Percentiles rank a stretch among this genome's conserved stretches.
These are phyloP conservation scores for Coemansia sp. DNA, from an alignment of 192 early-diverging fungal species.

Conservation along the genomic window DNA sequence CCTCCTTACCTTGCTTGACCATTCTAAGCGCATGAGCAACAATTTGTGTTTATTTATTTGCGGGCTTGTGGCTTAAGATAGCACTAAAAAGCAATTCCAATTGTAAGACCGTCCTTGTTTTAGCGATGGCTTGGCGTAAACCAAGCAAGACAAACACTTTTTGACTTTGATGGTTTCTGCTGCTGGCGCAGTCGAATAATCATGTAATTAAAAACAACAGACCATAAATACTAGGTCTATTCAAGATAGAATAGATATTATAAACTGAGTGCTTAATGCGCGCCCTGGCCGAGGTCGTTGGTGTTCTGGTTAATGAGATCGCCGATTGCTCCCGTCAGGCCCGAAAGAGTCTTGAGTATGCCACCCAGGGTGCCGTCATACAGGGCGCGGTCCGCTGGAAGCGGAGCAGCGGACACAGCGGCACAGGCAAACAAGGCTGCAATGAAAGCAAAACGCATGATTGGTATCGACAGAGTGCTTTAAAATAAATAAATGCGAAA, in stretches of 20 bases:
- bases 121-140: too few relatives aligned
- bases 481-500: background rate
- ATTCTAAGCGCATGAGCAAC: background rate
- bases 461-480: background rate
- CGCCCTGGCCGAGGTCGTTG: conserved; percentile 52
- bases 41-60: background rate
- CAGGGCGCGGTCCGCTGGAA: conserved; percentile 26
- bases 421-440: conserved; percentile 27
- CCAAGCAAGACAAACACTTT: background rate
- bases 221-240: background rate
- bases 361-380: conserved; percentile 45
- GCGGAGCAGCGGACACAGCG: conserved; percentile 26
- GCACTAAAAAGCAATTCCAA: background rate
- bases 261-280: conserved; percentile 14
- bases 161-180: background rate
- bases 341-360: conserved; percentile 38
- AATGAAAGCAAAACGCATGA: conserved; percentile 39
- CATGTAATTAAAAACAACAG: conserved; percentile 11
- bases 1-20: background rate
- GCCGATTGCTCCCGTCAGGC: conserved; percentile 35
- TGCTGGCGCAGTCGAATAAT: background rate
- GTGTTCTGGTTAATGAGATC: conserved; percentile 36
- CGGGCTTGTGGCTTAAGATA: background rate
- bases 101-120: too few relatives aligned
- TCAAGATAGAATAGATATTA: conserved; percentile 3